Evolutionary conservation across 2,329 filamentous ascomycete genomes (phyloP).

Genomic region (Aspergillus sp.): DNA sequence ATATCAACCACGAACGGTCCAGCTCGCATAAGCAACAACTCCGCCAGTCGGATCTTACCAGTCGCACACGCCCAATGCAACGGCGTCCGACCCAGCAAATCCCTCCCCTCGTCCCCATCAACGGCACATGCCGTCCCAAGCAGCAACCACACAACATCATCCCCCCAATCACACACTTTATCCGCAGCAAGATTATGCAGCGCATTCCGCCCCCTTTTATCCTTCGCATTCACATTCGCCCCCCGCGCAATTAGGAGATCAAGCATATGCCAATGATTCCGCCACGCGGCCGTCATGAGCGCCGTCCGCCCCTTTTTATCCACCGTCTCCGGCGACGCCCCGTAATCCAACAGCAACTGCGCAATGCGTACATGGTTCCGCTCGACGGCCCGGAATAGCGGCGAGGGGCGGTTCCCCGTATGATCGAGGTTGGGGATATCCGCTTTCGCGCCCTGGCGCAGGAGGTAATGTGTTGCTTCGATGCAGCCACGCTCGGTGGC

Average conservation of each 20-base stretch:
- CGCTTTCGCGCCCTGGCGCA: slow-evolving; percentile 33
- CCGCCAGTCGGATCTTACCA: slow-evolving; percentile 46
- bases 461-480: slow-evolving; percentile 27
- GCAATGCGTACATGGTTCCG: slow-evolving; percentile 39
- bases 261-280: slow-evolving; percentile 34
- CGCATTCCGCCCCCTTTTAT: slow-evolving; percentile 24
- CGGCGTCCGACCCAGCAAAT: slow-evolving; percentile 46
- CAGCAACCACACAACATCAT: slow-evolving; percentile 38
- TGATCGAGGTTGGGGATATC: slow-evolving; percentile 18
- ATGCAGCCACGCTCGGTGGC: slow-evolving; percentile 33
- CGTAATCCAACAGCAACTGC: slow-evolving; percentile 35
- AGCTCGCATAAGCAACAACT: slow-evolving; percentile 38
- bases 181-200: slow-evolving; percentile 41
- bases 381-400: slow-evolving; percentile 34
- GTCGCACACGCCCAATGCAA: slow-evolving; percentile 55
- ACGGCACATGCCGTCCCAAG: slow-evolving; percentile 34
- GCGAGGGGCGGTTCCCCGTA: slow-evolving; percentile 21
- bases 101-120: slow-evolving; percentile 34
- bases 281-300: slow-evolving; percentile 40
- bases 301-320: slow-evolving; percentile 43
- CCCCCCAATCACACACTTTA: slow-evolving; percentile 43
- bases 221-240: slow-evolving; percentile 30
- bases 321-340: slow-evolving; percentile 23
- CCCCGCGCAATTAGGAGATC: slow-evolving; percentile 31
- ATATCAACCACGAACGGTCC: slow-evolving; percentile 33